Evolutionary conservation across 305 asterid genomes (phyloP).

Genomic region (Ilex paraguariensis): DNA sequence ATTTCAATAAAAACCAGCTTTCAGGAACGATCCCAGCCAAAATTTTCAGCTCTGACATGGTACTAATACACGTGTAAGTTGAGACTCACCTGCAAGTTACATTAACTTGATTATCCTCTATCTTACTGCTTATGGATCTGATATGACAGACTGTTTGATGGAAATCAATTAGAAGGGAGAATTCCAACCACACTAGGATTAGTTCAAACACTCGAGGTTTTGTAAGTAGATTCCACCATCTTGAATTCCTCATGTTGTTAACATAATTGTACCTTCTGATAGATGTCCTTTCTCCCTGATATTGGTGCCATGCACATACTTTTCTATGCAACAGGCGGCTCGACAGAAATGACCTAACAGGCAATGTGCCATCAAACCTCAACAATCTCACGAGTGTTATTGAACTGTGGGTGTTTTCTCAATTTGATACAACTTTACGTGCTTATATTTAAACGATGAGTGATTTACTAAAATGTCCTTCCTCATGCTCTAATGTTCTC

Average conservation of each 20-base stretch:
- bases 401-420: conserved; percentile 59
- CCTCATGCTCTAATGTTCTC: conserved; percentile 8
- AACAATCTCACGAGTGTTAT: conserved; percentile 66
- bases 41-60: conserved; percentile 71
- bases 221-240: conserved; percentile 53
- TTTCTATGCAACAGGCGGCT: conserved; percentile 50
- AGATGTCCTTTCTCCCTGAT: background rate
- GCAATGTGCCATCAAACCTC: conserved; percentile 56
- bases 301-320: background rate
- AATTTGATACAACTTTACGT: too few relatives aligned
- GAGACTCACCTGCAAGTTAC: too few relatives aligned
- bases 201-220: conserved; percentile 79
- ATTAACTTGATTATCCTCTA: background rate
- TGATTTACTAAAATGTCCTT: background rate
- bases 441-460: background rate
- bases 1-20: conserved; percentile 81
- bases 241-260: background rate
- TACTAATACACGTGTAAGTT: conserved; percentile 78
- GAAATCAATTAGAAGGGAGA: conserved; percentile 61
- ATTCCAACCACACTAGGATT: conserved; percentile 68
- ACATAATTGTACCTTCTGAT: background rate
- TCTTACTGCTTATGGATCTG: conserved; percentile 1
- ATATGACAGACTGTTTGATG: conserved; percentile 56
- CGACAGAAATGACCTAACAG: conserved; percentile 68
- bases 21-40: conserved; percentile 67